Evolutionary conservation across 2,329 filamentous ascomycete genomes (phyloP), one percentile per base, ranked within the genome.

Genomic region (Colletotrichum lentis): DNA sequence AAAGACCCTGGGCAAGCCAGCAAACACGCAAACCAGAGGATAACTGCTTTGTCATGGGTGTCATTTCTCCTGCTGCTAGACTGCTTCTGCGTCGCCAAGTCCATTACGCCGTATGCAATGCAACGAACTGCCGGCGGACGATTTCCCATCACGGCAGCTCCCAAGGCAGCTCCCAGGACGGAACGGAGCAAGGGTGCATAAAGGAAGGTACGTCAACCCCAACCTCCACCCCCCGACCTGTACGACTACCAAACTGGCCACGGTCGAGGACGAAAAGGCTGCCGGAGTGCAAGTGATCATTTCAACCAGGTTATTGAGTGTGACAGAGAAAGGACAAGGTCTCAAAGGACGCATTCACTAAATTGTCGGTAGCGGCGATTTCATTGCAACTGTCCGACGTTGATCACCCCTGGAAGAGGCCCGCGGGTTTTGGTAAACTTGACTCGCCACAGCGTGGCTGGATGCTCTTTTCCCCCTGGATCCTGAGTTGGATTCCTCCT

Each of bases 161-260:
- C 62, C 62, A 69, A 69, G 56, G 66, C 62, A 69, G 62, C 62
- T 69, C 54, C 62, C 62, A 69, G 66, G 62, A 61, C 44, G 37
- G 41, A 52, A 37, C 50, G 37, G 39, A 46, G 37, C 55, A 52
- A 37, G 55, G 62, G 24, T 50, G 41, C 20, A 39, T 47, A 24
- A 64, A 39, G 59, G 43, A 55, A 62, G 61, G 44, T 54, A 52
- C 31, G 37, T 22, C 52, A n/a, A 50, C 49, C 47, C 47, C 14
- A 54, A 27, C 24, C 31, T 22, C 18, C 35, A n/a, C 39, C 5
- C 20, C 44, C 37, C 47, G 44, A 24, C 43, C 56, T 37, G 56
- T n/a, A n/a, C 41, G 22, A 24, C 37, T 27, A 22, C 39, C n/a
- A 11, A 49, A 39, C 39, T 7, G 44, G 44, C 56, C 31, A 59